Percentiles rank a stretch among this genome's conserved stretches.
Conservation (phyloP, 306 rosid species). For the Pyrus betulifolia region DNA sequence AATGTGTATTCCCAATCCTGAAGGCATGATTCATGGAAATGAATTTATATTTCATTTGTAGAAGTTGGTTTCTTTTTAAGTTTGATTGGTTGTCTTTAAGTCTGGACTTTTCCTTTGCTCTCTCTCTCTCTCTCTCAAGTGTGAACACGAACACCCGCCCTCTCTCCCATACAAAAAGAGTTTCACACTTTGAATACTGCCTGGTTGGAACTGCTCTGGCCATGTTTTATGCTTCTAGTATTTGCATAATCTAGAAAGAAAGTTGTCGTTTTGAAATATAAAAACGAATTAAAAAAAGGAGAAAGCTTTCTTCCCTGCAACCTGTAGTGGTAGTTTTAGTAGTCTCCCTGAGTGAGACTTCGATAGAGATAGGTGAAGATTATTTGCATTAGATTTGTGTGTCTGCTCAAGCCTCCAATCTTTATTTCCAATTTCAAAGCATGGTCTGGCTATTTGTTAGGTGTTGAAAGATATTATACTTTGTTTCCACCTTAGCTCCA, state of each 20-base stretch:
- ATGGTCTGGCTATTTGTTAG: background rate
- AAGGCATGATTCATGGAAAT: too few species aligned
- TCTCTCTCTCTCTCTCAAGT: background rate
- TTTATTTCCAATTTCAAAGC: too few species aligned
- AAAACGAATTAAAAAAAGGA: background rate
- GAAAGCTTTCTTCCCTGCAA: background rate
- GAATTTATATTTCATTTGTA: background rate
- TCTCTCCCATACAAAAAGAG: too few species aligned
- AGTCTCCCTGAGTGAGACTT: background rate
- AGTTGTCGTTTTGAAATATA: background rate
- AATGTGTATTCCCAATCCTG: background rate
- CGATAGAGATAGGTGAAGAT: background rate
- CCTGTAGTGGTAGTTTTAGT: background rate
- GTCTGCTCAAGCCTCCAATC: background rate
- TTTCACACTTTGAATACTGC: too few species aligned
- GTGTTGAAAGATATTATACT: background rate
- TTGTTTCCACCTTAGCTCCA: background rate
- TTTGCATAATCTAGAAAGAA: background rate
- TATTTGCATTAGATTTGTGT: background rate
- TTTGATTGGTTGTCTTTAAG: background rate
- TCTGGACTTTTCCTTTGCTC: background rate
- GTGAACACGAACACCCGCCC: too few species aligned
- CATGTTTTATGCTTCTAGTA: background rate
- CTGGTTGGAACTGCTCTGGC: background rate
- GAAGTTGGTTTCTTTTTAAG: background rate